Percentiles rank a stretch among this genome's conserved stretches.
Evolutionary conservation across 2,329 filamentous ascomycete genomes (phyloP).

Genomic region (Cladophialophora chaetospira): DNA sequence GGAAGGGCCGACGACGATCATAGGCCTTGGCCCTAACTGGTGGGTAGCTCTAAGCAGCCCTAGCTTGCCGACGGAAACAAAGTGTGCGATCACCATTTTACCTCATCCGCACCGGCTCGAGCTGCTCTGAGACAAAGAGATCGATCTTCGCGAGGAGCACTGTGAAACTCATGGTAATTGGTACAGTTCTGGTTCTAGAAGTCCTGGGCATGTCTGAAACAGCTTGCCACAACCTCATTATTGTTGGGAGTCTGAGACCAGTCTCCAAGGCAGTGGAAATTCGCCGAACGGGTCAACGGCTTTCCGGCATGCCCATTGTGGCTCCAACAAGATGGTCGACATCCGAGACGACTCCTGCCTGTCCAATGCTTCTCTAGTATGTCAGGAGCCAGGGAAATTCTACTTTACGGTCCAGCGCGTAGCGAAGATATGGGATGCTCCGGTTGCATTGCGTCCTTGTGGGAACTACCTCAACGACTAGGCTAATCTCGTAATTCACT

Average conservation of each 20-base stretch:
- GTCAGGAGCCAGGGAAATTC: background rate
- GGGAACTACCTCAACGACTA: too few species aligned
- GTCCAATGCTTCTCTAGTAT: background rate
- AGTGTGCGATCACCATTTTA: constrained; percentile 1
- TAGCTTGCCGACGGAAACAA: constrained; percentile 13
- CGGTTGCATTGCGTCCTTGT: too few species aligned
- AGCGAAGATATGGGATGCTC: background rate
- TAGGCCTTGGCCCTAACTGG: constrained; percentile 13
- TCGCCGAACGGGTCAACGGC: background rate
- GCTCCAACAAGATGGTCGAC: background rate
- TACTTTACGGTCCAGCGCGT: background rate
- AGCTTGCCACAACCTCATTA: constrained; percentile 3
- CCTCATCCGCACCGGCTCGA: constrained; percentile 10
- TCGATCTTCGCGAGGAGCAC: background rate
- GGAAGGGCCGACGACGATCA: constrained; percentile 29
- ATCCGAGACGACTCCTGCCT: background rate
- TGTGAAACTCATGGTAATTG: constrained; percentile 1
- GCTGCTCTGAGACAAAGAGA: constrained; percentile 10
- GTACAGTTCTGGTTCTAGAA: constrained; percentile 9
- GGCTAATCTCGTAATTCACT: background rate
- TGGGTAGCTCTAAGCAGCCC: constrained; percentile 18
- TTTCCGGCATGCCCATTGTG: background rate
- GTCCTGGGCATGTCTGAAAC: constrained; percentile 5
- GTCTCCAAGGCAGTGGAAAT: background rate
- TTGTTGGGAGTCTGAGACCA: background rate